phyloP scores from a whole-genome alignment of 805 yeast species.

The Cyberlindnera maritima region DNA sequence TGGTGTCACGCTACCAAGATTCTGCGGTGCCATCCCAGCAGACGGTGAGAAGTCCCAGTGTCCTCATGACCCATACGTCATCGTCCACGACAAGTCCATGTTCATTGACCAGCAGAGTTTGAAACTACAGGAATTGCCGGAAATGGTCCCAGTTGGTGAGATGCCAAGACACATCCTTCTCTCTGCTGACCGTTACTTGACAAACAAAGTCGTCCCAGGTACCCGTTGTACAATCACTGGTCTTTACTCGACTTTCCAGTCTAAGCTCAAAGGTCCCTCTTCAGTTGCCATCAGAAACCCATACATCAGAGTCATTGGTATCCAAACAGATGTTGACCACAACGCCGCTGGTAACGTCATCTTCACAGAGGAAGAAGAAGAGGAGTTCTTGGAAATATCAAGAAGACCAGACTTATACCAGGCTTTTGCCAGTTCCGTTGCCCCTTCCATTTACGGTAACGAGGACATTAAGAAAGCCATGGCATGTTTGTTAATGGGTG shows the following conservation, averaged over 20 bases:
- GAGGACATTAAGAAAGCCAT: slow-evolving; percentile 91
- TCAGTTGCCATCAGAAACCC: slow-evolving; percentile 94
- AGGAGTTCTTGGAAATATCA: slow-evolving; percentile 77
- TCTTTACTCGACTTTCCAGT: slow-evolving; percentile 85
- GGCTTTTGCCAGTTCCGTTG: slow-evolving; percentile 82
- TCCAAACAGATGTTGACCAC: slow-evolving; percentile 78
- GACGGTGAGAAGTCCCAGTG: slow-evolving; percentile 60
- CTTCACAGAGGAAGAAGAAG: slow-evolving; percentile 92
- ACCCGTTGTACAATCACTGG: slow-evolving; percentile 91
- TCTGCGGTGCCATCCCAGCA: slow-evolving; percentile 56
- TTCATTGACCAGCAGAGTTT: slow-evolving; percentile 94
- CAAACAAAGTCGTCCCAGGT: slow-evolving; percentile 93
- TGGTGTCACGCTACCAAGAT: slow-evolving; percentile 61
- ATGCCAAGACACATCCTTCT: slow-evolving; percentile 92
- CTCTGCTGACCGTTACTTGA: slow-evolving; percentile 84
- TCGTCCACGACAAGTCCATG: slow-evolving; percentile 90
- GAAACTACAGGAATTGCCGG: slow-evolving; percentile 96
- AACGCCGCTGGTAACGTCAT: slow-evolving; percentile 55
- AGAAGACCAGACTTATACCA: slow-evolving; percentile 84
- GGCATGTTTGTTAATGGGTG: slow-evolving; percentile 90
- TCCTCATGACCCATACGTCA: slow-evolving; percentile 89
- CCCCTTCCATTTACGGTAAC: slow-evolving; percentile 96
- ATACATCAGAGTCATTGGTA: slow-evolving; percentile 81
- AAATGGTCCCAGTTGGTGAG: slow-evolving; percentile 98
- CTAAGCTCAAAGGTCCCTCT: slow-evolving; percentile 53